Conservation (phyloP, 2,329 filamentous ascomycete genomes). For the Hypoxylon sp. region DNA sequence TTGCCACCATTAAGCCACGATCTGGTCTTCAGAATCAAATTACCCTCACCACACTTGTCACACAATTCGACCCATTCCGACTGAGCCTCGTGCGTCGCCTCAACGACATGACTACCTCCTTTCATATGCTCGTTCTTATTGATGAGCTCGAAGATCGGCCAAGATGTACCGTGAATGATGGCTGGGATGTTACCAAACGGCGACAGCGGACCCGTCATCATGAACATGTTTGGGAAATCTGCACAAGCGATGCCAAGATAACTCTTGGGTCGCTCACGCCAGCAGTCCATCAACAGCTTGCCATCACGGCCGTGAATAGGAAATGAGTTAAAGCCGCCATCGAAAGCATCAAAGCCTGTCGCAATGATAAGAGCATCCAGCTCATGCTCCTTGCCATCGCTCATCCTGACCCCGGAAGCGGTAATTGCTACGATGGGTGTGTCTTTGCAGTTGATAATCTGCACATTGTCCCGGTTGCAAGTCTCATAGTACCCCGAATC, state of each 20-base stretch:
- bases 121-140: no score
- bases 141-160: no score
- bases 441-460: slow-evolving; percentile 23
- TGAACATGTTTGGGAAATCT: slow-evolving; percentile 42
- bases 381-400: slow-evolving; percentile 56
- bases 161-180: no score
- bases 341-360: slow-evolving; percentile 56
- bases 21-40: no score
- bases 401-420: slow-evolving; percentile 56
- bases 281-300: not conserved
- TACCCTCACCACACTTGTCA: no score
- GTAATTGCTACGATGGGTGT: slow-evolving; percentile 17
- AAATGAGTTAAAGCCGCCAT: slow-evolving; percentile 45
- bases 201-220: slow-evolving; percentile 41
- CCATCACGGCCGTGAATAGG: not conserved
- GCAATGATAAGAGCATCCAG: slow-evolving; percentile 57
- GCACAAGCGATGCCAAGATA: slow-evolving; percentile 39
- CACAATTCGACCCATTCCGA: no score
- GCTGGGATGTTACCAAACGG: slow-evolving; percentile 33
- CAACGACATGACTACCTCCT: no score
- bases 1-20: no score
- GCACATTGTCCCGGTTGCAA: slow-evolving; percentile 28
- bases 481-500: slow-evolving; percentile 31
- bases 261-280: slow-evolving; percentile 31
- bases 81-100: no score